A percentile compares a stretch with the other conserved stretches of the same genome.
Evolutionary conservation across 2,329 filamentous ascomycete genomes (phyloP).

Genomic region (Stemphylium lycopersici): DNA sequence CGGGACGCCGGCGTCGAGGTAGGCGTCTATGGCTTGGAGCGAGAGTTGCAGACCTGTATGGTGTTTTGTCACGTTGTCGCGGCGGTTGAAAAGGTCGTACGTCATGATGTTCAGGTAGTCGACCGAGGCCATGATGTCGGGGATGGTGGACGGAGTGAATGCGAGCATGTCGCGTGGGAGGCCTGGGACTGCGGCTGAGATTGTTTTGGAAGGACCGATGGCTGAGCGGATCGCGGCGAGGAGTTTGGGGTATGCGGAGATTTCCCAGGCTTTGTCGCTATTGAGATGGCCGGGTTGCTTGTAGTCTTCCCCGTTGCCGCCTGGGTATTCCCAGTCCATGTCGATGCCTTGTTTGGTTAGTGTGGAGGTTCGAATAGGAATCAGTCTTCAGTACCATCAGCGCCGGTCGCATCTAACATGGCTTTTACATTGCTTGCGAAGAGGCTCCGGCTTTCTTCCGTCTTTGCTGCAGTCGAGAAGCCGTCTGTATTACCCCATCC

Average conservation of each 20-base stretch:
- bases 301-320: slow-evolving; percentile 73
- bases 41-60: slow-evolving; percentile 67
- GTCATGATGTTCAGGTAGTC: slow-evolving; percentile 75
- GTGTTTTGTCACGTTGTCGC: slow-evolving; percentile 68
- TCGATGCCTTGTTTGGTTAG: slow-evolving; percentile 50
- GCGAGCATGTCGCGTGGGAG: slow-evolving; percentile 70
- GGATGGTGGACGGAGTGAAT: slow-evolving; percentile 63
- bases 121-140: slow-evolving; percentile 63
- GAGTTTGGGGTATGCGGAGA: slow-evolving; percentile 66
- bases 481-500: slow-evolving; percentile 74
- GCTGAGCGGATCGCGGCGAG: slow-evolving; percentile 65
- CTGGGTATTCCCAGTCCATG: slow-evolving; percentile 70
- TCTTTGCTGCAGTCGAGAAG: slow-evolving; percentile 64
- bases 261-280: slow-evolving; percentile 63
- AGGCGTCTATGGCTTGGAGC: slow-evolving; percentile 62
- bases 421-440: slow-evolving; percentile 69
- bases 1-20: slow-evolving; percentile 62
- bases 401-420: slow-evolving; percentile 65
- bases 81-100: slow-evolving; percentile 73
- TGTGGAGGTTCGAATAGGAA: background rate
- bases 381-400: slow-evolving; percentile 62
- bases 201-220: slow-evolving; percentile 62
- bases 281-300: slow-evolving; percentile 62
- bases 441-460: slow-evolving; percentile 52
- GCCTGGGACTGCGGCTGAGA: slow-evolving; percentile 72